A percentile compares a stretch with the other conserved stretches of the same genome.
These are phyloP conservation scores for Plasmodium inui DNA, from an alignment of 169 alveolate genomes.

Conservation along the genomic window DNA sequence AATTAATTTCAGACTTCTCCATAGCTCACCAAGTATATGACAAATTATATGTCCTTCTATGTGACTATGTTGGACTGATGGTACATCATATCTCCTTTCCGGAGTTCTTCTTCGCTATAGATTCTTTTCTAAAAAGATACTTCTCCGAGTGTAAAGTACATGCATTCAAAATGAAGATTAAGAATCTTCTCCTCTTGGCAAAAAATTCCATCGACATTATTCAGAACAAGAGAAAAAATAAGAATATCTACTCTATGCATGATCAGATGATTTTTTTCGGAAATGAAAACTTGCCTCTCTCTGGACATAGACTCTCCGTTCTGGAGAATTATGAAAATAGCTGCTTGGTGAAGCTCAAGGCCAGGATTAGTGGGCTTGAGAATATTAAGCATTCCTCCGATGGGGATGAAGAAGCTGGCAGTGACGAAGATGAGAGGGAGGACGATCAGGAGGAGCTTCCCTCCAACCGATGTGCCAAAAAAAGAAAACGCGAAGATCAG, in stretches of 20 bases:
- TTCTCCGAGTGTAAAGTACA: conserved; percentile 22
- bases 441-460: neutral
- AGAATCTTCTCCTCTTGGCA: conserved; percentile 19
- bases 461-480: neutral
- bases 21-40: conserved; percentile 62
- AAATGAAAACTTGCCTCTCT: conserved; percentile 50
- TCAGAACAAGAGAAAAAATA: conserved; percentile 43
- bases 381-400: conserved; percentile 4
- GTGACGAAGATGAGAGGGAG: neutral
- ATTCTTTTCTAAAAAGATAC: conserved; percentile 42
- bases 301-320: conserved; percentile 5
- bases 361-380: conserved; percentile 34
- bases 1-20: conserved; percentile 32
- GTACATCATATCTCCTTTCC: conserved; percentile 70
- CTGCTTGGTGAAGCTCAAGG: conserved; percentile 13
- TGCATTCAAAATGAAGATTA: conserved; percentile 25
- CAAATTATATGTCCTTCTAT: conserved; percentile 47
- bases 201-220: conserved; percentile 62
- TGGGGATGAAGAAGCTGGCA: neutral
- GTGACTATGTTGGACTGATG: conserved; percentile 65
- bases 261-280: conserved; percentile 26
- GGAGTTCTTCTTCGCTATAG: conserved; percentile 55
- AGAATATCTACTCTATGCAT: conserved; percentile 22
- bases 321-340: conserved; percentile 50
- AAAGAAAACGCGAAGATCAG: neutral